Base-by-base conservation (phyloP, 2,329 filamentous ascomycete genomes). In the Aspergillus fumigatus region DNA sequence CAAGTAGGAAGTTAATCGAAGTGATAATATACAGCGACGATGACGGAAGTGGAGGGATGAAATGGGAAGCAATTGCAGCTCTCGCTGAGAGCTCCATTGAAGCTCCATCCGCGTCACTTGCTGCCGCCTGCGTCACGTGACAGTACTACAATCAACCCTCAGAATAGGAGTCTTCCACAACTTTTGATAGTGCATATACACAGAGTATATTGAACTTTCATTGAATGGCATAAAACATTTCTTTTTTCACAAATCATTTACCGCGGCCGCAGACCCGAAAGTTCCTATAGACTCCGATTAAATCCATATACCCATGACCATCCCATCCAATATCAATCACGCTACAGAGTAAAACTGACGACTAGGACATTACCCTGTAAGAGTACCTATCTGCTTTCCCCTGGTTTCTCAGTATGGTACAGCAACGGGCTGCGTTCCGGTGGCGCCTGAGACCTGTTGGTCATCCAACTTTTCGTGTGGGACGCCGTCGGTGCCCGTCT, bases 81-180 rank as follows among this genome's bases (percentile, higher is more conserved):
- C 52, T 63, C 57, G 57, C 51, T 56, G 56, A 54, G 53, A 65
- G 67, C 66, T 65, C 60, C 55, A 66, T 56, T 62, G 60, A 64
- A 67, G 62, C 62, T 70, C 57, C 58, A 63, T 71, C 67, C 68
- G 69, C 69, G 69, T 72, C 68, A 71, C 69, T 66, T 38, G 57
- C 61, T 67, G 69, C 62, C 65, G 69, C 69, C 70, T 71, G 56
- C 56, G 54, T 67, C 69, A 70, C 68, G 65, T 71, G 69, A 45
- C 48, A 17, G 11, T 45, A 27, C 48, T 48, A 9, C 41, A 19
- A 3, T 25, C 19, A 45, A 23, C 32, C 35, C 32, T 17, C 11
- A 32, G 35, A 5, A 40, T 10, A 51, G 4, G 8, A 51, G 17
- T 10, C 49, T 23, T n/a, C 23, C 19, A 47, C 1, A 23, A 26